Base-by-base conservation (phyloP, 1,284 basidiomycete species). In the Leucoagaricus sp. region DNA sequence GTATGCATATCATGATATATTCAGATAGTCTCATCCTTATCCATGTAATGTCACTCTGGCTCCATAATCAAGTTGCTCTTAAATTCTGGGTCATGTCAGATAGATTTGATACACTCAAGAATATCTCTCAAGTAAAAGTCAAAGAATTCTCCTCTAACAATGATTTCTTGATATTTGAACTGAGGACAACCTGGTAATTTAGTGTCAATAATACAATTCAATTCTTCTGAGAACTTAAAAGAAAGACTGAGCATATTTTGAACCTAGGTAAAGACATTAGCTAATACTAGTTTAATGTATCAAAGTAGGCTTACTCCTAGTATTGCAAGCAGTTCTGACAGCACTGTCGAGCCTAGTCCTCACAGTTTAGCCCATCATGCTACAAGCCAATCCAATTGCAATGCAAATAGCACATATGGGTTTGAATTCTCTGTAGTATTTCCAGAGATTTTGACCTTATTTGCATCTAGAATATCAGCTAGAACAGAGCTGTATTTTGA, bases 71-170 rank as follows among this genome's bases (percentile, higher is more conserved):
- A 56, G 21, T 58, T 34, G 0, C 15, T 36, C 1, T 51, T n/a
- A 49, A 70, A 63, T 0, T 61, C 59, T 0, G 66, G 61, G 31
- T 69, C 58, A 0, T 63, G 58, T 46, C 55, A 64, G 4, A 71
- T 58, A 1, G 60, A 65, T 28, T 59, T 10, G 8, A 70, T 63
- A 33, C 69, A 70, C n/a, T 62, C 60, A 2, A 68, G 12, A 4
- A 64, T 50, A 51, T 70, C 61, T 2, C 63, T 59, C 17, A 50
- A 64, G 40, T 65, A 72, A 0, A 74, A 25, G 12, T 72, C 69
- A 41, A 63, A 67, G 1, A 57, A 58, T 55, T 71, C 64, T 2
- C 59, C 62, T 1, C 52, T 64, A 42, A 69, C 33, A 0, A 64
- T 47, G 8, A 69, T 54, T 33, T 67, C 63, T 4, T 62, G 54